Base-by-base conservation (phyloP, 2,329 filamentous ascomycete genomes). In the Fusarium illudens region DNA sequence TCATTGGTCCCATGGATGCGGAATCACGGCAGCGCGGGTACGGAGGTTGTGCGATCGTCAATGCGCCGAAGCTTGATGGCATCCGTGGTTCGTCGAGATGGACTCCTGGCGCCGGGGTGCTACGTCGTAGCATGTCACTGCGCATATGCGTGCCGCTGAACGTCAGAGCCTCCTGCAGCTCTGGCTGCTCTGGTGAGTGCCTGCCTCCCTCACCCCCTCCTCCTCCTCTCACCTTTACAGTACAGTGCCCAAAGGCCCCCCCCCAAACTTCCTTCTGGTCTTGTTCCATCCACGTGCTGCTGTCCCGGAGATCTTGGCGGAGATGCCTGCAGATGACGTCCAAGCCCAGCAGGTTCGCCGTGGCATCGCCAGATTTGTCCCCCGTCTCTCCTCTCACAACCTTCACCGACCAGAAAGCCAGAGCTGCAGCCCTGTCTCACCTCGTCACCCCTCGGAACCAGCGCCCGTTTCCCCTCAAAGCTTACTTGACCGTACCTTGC, bases 401-500 rank as follows among this genome's bases (percentile, higher is more conserved):
- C 29, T 34, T 52, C 30, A 36, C 49, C 49, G 49, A 36, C 49
- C 22, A 22, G 25, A 29, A 27, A 48, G 12, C 50, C 50, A 25
- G 20, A 25, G n/a, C 49, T 27, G 32, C 33, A 29, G 33, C 22
- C 32, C 25, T 37, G 32, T 37, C 50, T 37, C 33, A 37, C 50
- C 33, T 53, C 33, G 25, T 25, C 22, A 39, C n/a, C 49, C 29
- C 39, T 15, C 53, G 53, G 53, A 56, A 56, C 29, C 19, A 33
- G 20, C 53, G 25, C 12, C 42, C 30, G 39, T 36, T 55, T 44
- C 19, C 53, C 53, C 53, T 12, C 53, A 56, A 56, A 56, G 39
- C 53, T 56, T 56, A 48, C 34, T 32, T 42, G 27, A 39, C 52
- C 36, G 25, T 44, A 44, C 51, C 36, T 54, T 54, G 51, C 51